Percentiles rank a stretch among this genome's conserved stretches.
phyloP scores from a whole-genome alignment of 2,329 filamentous ascomycete species.

The Verticillium nonalfalfae region DNA sequence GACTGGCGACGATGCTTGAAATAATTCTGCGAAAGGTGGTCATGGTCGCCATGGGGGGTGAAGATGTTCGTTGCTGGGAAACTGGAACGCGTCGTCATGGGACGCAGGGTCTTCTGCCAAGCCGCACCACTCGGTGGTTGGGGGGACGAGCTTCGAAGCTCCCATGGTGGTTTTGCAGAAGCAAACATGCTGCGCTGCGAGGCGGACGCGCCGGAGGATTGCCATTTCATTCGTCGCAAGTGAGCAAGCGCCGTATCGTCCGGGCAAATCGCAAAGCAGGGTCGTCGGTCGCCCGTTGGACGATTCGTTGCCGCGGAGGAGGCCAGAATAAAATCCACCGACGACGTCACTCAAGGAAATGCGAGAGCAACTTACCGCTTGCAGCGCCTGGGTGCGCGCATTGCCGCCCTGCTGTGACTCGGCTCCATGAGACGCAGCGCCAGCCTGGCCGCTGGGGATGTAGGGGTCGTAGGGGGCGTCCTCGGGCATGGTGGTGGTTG shows the following conservation, averaged over 20 bases:
- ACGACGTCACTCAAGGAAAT: background rate
- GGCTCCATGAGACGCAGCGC: constrained; percentile 16
- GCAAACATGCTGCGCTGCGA: background rate
- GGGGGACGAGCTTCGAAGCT: background rate
- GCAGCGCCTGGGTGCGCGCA: constrained; percentile 58
- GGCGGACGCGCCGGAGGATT: background rate
- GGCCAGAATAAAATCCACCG: background rate
- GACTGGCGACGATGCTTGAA: background rate
- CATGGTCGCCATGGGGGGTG: background rate
- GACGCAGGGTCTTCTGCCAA: background rate
- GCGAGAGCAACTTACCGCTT: constrained; percentile 63
- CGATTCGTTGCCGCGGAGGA: background rate
- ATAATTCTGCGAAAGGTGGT: background rate
- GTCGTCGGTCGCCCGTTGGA: background rate
- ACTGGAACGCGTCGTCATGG: background rate
- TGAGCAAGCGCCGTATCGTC: background rate
- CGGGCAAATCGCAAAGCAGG: background rate
- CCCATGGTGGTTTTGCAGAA: background rate
- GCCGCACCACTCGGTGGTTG: background rate
- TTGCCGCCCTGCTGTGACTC: constrained; percentile 29
- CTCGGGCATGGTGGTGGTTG: constrained; percentile 40
- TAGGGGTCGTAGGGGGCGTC: constrained; percentile 79
- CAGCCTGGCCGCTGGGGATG: constrained; percentile 64
- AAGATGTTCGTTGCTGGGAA: background rate
- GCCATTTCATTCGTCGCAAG: background rate